A percentile compares a stretch with the other conserved stretches of the same genome.
phyloP scores from a whole-genome alignment of 208 protist species.

The Blechomonas ayalai region DNA sequence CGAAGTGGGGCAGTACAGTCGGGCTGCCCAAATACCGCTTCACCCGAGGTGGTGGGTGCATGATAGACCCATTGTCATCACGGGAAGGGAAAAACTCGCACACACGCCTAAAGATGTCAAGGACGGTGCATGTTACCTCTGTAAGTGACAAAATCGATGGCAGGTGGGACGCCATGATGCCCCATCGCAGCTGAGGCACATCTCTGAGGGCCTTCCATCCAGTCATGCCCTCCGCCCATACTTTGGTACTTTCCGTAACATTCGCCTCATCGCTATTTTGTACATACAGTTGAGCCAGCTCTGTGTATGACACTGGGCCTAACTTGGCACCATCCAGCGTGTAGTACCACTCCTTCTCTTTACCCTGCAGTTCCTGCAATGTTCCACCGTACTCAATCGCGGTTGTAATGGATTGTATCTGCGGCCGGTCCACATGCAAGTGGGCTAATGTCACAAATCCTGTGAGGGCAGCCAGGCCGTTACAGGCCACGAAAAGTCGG shows the following conservation, averaged over 20 bases:
- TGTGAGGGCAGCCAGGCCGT: constrained; percentile 72
- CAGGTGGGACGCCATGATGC: constrained; percentile 40
- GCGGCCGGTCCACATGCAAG: constrained; percentile 86
- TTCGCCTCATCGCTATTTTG: constrained; percentile 10
- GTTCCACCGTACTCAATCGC: constrained; percentile 63
- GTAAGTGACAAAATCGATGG: constrained; percentile 79
- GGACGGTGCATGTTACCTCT: constrained; percentile 76
- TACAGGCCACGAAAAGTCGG: constrained; percentile 88
- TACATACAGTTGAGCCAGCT: constrained; percentile 54
- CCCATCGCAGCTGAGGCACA: constrained; percentile 93
- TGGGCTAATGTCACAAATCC: constrained; percentile 91
- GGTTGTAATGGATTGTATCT: constrained; percentile 61
- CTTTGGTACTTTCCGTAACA: constrained; percentile 47
- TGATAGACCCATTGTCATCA: constrained; percentile 78
- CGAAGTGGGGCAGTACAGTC: constrained; percentile 85
- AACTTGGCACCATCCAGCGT: constrained; percentile 17
- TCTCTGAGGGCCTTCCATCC: constrained; percentile 80
- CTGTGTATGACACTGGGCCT: constrained; percentile 60
- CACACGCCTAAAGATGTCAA: constrained; percentile 89
- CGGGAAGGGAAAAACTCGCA: constrained; percentile 85
- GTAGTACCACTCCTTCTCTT: constrained; percentile 92
- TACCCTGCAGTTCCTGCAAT: constrained; percentile 48
- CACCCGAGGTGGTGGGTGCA: constrained; percentile 89
- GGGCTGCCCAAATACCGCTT: constrained; percentile 84
- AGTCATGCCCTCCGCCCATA: constrained; percentile 93